Evolutionary conservation across 192 early-diverging fungal genomes (phyloP).

Genomic region (Globomyces pollinis-pini): DNA sequence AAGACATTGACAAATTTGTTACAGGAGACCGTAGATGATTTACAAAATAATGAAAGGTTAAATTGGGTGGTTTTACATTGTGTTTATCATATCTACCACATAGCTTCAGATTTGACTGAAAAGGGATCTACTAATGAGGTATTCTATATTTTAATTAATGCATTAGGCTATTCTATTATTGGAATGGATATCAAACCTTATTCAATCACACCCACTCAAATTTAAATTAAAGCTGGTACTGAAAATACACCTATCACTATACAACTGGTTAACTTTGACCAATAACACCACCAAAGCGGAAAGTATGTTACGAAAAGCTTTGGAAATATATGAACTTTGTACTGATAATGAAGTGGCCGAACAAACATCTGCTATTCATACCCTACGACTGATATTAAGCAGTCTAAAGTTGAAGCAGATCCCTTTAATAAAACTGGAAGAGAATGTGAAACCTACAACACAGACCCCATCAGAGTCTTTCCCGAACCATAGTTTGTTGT

Average conservation of each 20-base stretch:
- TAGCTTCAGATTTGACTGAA: neutral
- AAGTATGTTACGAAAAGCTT: no score
- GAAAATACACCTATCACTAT: neutral
- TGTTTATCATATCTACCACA: neutral
- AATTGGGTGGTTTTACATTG: neutral
- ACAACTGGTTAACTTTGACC: neutral
- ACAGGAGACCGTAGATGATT: neutral
- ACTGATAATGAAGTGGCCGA: no score
- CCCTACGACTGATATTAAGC: no score
- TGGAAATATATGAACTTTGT: no score
- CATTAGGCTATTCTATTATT: neutral
- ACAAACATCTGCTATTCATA: no score
- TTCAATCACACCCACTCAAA: neutral
- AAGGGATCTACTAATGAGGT: neutral
- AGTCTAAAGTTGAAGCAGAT: no score
- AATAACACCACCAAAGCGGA: no score
- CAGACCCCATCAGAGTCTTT: no score
- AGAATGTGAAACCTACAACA: no score
- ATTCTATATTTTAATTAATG: neutral
- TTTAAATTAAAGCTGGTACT: neutral
- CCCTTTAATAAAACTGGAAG: no score
- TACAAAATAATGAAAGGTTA: neutral
- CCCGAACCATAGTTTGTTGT: no score
- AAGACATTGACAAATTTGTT: no score
- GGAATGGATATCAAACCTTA: neutral